Evolutionary conservation across 2,329 filamentous ascomycete species (phyloP).

Genomic region (Pseudogymnoascus sp.): DNA sequence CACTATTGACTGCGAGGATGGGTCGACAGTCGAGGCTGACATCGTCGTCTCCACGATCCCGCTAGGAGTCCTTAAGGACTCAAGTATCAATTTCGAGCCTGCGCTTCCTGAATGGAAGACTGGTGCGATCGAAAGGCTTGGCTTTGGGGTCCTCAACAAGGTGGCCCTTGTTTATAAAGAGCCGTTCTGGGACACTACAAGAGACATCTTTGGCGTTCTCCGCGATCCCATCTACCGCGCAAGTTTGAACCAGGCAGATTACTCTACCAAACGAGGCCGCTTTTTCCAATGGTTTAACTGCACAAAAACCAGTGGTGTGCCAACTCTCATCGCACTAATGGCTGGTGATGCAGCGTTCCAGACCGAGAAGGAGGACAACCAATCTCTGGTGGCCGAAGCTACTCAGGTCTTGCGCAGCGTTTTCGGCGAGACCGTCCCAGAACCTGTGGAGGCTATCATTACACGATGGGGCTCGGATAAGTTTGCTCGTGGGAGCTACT

Average conservation of each 20-base stretch:
- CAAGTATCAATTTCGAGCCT: constrained; percentile 75
- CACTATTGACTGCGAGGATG: constrained; percentile 67
- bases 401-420: constrained; percentile 68
- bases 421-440: constrained; percentile 62
- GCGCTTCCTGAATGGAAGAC: constrained; percentile 80
- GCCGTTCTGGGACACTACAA: constrained; percentile 81
- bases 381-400: constrained; percentile 70
- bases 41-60: constrained; percentile 85
- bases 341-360: constrained; percentile 88
- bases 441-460: constrained; percentile 76
- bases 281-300: constrained; percentile 99
- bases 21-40: constrained; percentile 71
- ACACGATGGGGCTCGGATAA: constrained; percentile 88
- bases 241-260: constrained; percentile 72
- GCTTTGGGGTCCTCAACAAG: constrained; percentile 93
- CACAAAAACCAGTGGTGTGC: constrained; percentile 78
- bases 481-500: constrained; percentile 92
- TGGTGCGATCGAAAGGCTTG: constrained; percentile 71
- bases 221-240: constrained; percentile 60
- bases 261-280: constrained; percentile 69
- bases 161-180: constrained; percentile 82
- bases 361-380: constrained; percentile 68
- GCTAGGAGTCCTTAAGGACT: constrained; percentile 83
- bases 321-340: constrained; percentile 86
- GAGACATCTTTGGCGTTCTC: constrained; percentile 90